Percentiles rank a stretch among this genome's conserved stretches.
Conservation (phyloP, 148 eudicot species). For the Camellia lanceoleosa region DNA sequence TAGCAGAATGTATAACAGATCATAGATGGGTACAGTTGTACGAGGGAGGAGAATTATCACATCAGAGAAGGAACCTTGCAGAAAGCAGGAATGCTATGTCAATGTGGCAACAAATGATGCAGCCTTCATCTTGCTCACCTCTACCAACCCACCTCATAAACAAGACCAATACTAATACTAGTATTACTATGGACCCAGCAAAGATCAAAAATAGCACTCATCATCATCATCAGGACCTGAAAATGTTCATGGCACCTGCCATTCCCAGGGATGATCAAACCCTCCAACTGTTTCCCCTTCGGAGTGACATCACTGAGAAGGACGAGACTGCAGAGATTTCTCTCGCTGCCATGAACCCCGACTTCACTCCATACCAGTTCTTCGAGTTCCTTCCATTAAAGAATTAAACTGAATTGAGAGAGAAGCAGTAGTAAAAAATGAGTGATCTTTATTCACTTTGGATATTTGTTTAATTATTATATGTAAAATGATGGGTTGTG, state of each 20-base stretch:
- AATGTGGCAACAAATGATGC: conserved; percentile 28
- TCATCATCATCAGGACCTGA: neutral
- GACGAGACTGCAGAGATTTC: no score
- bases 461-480: neutral
- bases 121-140: conserved; percentile 14
- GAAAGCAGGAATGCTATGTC: conserved; percentile 58
- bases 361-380: conserved; percentile 10
- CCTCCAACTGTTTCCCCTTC: conserved; percentile 15
- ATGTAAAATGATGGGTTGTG: conserved; percentile 11
- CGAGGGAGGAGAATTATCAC: conserved; percentile 15
- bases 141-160: conserved; percentile 15
- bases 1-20: conserved; percentile 24
- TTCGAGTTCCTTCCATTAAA: conserved; percentile 28
- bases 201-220: neutral
- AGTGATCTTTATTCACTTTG: neutral
- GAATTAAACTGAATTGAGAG: neutral
- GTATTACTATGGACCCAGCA: neutral
- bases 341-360: neutral
- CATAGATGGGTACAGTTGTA: conserved; percentile 23
- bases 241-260: neutral
- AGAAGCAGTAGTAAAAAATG: neutral
- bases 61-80: conserved; percentile 10
- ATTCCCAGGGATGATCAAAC: conserved; percentile 4
- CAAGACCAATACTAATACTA: neutral
- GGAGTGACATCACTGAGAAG: neutral